Base-by-base conservation (phyloP, 2,329 filamentous ascomycete species). In the Fusarium annulatum region DNA sequence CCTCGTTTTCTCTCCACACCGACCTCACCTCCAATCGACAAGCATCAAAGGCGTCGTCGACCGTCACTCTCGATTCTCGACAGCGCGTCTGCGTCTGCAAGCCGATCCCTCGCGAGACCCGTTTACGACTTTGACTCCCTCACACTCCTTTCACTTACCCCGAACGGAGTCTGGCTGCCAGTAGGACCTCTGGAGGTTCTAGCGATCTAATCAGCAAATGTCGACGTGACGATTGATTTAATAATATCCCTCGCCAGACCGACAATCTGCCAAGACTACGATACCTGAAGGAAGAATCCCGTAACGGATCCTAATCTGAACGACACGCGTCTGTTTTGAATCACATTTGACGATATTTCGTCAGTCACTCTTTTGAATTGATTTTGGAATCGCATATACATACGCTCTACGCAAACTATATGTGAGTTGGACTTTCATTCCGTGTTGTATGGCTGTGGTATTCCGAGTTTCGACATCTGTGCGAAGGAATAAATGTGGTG, bases 361-460 rank as follows among this genome's bases (percentile, higher is more conserved):
- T 85, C 84, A 80, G 83, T 83, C 85, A 78, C 85, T 86, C 85
- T 71, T 85, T 85, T 85, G 51, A 77, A 61, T 67, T 69, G 73
- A 83, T 78, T 69, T 75, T 75, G 61, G 64, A 77, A 75, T 60
- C 60, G 70, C 76, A 78, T 67, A 76, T 73, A 79, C 75, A 74
- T 67, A 79, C 76, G 78, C 77, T 77, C 70, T 72, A 78, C 68
- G 77, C 77, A 78, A 77, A 63, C 30, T 78, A 78, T 71, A 79
- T 78, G 77, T 78, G 64, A 78, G 77, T 78, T 15, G 18, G 12
- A 33, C 21, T 63, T 57, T 18, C 5, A 42, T 55, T 52, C 7
- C 33, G 30, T 39, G 21, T n/a, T 21, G n/a, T 19, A 19, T 53
- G 16, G 26, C 15, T 16, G 19, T 18, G 14, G 21, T 41, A 3